Percentiles rank a stretch among this genome's conserved stretches.
Conservation (phyloP, 768 basidiomycete genomes). For the Termitomyces sp. region DNA sequence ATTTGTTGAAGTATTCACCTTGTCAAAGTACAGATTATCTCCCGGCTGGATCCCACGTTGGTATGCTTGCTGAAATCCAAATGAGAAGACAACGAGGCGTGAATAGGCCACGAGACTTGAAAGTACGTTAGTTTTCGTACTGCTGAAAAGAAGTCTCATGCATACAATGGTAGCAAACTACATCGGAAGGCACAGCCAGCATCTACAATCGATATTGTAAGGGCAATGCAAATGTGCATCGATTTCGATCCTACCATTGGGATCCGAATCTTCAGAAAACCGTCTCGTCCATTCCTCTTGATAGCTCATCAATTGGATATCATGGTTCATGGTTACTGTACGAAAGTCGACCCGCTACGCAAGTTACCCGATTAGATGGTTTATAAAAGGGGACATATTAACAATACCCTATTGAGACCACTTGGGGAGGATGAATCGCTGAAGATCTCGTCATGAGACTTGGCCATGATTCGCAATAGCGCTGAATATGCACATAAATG, state of each 20-base stretch:
- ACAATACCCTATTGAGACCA: slow-evolving; percentile 65
- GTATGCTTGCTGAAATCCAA: slow-evolving; percentile 82
- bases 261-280: slow-evolving; percentile 59
- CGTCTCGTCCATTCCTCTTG: slow-evolving; percentile 64
- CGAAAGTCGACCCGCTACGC: slow-evolving; percentile 65
- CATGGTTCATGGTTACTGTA: slow-evolving; percentile 56
- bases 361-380: slow-evolving; percentile 7
- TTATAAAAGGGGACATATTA: background rate
- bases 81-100: slow-evolving; percentile 82
- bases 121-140: slow-evolving; percentile 7
- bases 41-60: slow-evolving; percentile 61
- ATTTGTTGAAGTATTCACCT: slow-evolving; percentile 36
- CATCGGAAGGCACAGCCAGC: slow-evolving; percentile 58
- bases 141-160: slow-evolving; percentile 1
- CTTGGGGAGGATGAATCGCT: slow-evolving; percentile 65
- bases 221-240: background rate
- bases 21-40: slow-evolving; percentile 66
- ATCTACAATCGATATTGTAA: slow-evolving; percentile 37
- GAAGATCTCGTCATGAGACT: slow-evolving; percentile 76
- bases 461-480: slow-evolving; percentile 65
- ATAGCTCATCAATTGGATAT: slow-evolving; percentile 53
- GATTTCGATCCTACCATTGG: slow-evolving; percentile 38
- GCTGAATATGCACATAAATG: slow-evolving; percentile 74
- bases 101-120: slow-evolving; percentile 71
- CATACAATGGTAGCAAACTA: slow-evolving; percentile 71